Evolutionary conservation across 192 early-diverging fungal genomes (phyloP), one percentile per base, ranked within the genome.

Genomic region (Coemansia sp.): DNA sequence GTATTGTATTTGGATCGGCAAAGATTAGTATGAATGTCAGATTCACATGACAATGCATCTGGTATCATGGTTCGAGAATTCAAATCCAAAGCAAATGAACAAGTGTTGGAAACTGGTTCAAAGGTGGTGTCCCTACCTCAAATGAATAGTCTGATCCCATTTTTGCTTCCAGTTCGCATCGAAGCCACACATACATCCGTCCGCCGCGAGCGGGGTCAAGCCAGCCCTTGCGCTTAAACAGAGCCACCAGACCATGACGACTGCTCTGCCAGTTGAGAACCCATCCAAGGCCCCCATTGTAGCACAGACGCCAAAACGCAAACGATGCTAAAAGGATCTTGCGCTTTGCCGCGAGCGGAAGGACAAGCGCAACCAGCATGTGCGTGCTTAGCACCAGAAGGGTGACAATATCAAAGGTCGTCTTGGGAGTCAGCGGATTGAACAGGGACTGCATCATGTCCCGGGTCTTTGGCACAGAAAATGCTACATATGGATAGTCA

Each of bases 211-310:
- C 62, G 31, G 79, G 79, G 59, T 90, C 83, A 67, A 88, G 87
- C 62, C 91, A 80, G 6, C 88, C 87, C 41, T 81, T 76, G 59
- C 85, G 82, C 68, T 87, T 88, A 8, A 88, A 88, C 74, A 84
- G 84, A 6, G 83, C 75, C 10, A 95, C 89, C 28, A 97, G 68
- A 14, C 84, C 84, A 17, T 85, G 81, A 50, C 83, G 82, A 48
- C 89, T 87, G 70, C 90, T 93, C 78, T 95, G 93, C 54, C 80
- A 72, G 61, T 88, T 91, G 44, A 98, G 77, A 17, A 96, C 70
- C 55, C 85, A 82, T 14, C 96, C 96, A 6, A 98, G 71, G n/a
- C 91, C 93, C 6, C 82, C 81, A 70, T 96, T 94, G 81, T 96
- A 96, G 57, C 85, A 84, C 29, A 86, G 64, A 55, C 96, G 86